Percentiles rank a stretch among this genome's conserved stretches.
Evolutionary conservation across 1,139 yeast genomes (phyloP).

Genomic region (Hanseniaspora sp.): DNA sequence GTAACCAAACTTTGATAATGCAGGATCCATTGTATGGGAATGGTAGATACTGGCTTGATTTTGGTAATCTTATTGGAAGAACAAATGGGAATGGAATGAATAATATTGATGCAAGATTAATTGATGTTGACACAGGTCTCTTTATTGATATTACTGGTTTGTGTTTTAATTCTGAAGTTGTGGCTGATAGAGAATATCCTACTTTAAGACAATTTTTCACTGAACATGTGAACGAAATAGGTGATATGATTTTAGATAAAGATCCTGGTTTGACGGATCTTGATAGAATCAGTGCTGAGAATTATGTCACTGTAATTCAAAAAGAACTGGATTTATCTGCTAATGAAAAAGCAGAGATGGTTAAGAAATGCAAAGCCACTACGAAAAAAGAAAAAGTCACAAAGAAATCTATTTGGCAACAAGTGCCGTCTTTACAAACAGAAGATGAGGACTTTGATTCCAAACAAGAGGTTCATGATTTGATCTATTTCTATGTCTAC

Average conservation of each 20-base stretch:
- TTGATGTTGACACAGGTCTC: constrained; percentile 64
- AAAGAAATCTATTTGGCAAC: not conserved
- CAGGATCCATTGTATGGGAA: constrained; percentile 58
- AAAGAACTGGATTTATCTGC: not conserved
- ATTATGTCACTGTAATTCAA: not conserved
- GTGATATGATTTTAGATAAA: not conserved
- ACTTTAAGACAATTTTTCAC: not conserved
- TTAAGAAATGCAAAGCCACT: not conserved
- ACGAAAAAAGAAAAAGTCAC: not conserved
- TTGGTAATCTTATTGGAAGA: constrained; percentile 38
- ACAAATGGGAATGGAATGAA: constrained; percentile 41
- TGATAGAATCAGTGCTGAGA: not conserved
- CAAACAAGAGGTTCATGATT: not conserved
- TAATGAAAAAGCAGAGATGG: not conserved
- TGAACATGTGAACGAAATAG: not conserved
- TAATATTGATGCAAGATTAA: constrained; percentile 71
- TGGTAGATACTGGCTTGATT: constrained; percentile 45
- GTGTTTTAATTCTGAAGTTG: constrained; percentile 25
- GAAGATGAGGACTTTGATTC: not conserved
- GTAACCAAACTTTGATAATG: constrained; percentile 45
- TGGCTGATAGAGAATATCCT: constrained; percentile 5
- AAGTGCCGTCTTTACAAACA: not conserved
- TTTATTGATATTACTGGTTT: constrained; percentile 60
- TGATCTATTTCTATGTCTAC: constrained; percentile 19
- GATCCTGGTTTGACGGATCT: not conserved